Percentiles rank a stretch among this genome's conserved stretches.
Evolutionary conservation across 1,139 yeast species (phyloP).

Genomic region (Pichia sp.): DNA sequence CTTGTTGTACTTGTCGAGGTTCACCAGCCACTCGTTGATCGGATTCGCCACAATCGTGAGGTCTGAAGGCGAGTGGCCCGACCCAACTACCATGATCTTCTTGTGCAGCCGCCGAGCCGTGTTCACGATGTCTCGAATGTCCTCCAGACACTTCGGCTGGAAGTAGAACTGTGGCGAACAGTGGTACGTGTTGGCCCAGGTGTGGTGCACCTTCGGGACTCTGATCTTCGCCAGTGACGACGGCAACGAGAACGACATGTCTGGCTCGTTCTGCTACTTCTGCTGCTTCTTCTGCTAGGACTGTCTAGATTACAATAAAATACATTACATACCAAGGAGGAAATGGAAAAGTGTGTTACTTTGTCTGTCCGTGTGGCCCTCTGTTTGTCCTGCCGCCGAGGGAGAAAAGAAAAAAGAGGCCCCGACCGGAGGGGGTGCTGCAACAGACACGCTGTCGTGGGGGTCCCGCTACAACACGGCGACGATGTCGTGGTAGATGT

Average conservation of each 20-base stretch:
- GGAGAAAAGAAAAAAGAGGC: neutral
- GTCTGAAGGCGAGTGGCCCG: slow-evolving; percentile 94
- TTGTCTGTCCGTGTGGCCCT: no score
- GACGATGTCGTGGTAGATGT: slow-evolving; percentile 27
- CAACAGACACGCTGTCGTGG: neutral
- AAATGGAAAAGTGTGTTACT: no score
- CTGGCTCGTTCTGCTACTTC: neutral
- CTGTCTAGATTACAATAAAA: neutral
- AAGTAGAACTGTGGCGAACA: slow-evolving; percentile 74
- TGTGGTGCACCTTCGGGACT: slow-evolving; percentile 48
- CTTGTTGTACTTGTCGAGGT: slow-evolving; percentile 67
- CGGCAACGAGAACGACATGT: slow-evolving; percentile 15
- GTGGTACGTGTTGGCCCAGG: slow-evolving; percentile 90
- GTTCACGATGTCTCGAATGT: slow-evolving; percentile 59
- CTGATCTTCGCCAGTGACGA: slow-evolving; percentile 16
- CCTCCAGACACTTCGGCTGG: slow-evolving; percentile 66
- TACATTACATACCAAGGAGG: neutral
- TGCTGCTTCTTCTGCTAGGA: neutral
- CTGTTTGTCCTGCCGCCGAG: no score
- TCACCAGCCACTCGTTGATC: slow-evolving; percentile 73
- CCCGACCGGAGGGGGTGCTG: neutral
- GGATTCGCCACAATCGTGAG: slow-evolving; percentile 64
- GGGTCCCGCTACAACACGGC: slow-evolving; percentile 2
- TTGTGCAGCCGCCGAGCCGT: slow-evolving; percentile 57
- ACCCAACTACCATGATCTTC: slow-evolving; percentile 82